Conservation (phyloP, 208 protist genomes). For the Wallacemonas sp. region DNA sequence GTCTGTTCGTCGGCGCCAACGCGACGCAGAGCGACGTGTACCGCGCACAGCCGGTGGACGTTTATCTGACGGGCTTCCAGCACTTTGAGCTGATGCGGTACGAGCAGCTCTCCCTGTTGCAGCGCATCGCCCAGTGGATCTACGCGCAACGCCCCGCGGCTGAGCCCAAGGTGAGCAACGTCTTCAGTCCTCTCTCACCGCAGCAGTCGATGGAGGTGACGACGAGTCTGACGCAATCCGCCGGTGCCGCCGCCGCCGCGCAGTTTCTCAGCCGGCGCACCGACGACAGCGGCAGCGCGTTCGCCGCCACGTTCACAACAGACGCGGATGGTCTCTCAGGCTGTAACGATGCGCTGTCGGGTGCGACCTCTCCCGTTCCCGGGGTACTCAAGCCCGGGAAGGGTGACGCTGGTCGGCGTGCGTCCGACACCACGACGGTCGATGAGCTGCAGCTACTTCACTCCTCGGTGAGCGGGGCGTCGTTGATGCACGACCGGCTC, state of each 20-base stretch:
- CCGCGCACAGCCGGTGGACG: constrained; percentile 13
- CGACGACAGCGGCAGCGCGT: neutral
- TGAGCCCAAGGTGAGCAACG: constrained; percentile 5
- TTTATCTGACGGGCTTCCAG: constrained; percentile 28
- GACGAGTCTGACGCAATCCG: constrained; percentile 15
- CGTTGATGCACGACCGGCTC: constrained; percentile 1
- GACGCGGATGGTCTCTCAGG: too few relatives aligned
- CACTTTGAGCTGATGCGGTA: constrained; percentile 36
- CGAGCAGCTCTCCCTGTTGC: constrained; percentile 37
- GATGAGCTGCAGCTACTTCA: constrained; percentile 2
- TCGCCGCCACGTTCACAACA: too few relatives aligned
- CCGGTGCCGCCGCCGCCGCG: neutral
- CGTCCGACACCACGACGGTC: neutral
- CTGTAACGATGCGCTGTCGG: too few relatives aligned
- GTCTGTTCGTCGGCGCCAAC: neutral
- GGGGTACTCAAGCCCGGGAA: neutral
- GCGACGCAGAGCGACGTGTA: neutral
- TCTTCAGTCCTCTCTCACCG: constrained; percentile 10
- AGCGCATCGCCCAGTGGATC: constrained; percentile 31
- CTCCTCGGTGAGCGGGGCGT: constrained; percentile 7
- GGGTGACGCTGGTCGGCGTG: neutral
- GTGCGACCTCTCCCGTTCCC: neutral
- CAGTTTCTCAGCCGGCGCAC: constrained; percentile 16
- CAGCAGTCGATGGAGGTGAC: constrained; percentile 25
- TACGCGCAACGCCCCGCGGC: neutral